Evolutionary conservation across 345 rosid genomes (phyloP), one percentile per base, ranked within the genome.

Genomic region (Gossypium sturtianum): DNA sequence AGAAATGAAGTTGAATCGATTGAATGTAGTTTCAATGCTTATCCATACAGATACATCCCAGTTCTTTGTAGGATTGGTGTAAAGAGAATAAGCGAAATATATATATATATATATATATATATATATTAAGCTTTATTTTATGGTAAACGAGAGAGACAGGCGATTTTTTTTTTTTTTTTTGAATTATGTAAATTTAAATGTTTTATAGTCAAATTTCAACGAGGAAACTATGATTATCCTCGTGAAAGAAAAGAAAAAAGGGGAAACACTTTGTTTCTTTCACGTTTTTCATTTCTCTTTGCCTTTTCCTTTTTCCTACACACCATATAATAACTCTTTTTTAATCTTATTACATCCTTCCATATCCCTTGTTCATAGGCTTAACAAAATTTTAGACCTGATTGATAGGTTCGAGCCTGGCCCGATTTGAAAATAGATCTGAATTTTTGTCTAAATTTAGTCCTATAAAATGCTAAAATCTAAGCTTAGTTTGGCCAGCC

Each of bases 351-450:
- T 34, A 34, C 41, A 34, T 34, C 41, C 7, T 34, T 34, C 6
- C 41, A 34, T 34, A 34, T 34, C 0, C 0, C 38, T 29, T 3
- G 34, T 29, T 29, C 1, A 29, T 29, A 1, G 1, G 34, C 5
- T 34, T 0, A 34, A 34, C 1, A 4, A 34, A 29, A 34, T 34
- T 34, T 34, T 34, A 34, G 1, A 6, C 6, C 0, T 1, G 0
- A 34, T 34, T 34, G 38, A 34, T 34, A 34, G 6, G 5, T 34
- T 34, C 0, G 6, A 34, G 6, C 6, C 1, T 0, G 6, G 4
- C 1, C 0, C 6, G 1, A 4, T 6, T 0, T 34, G 0, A 34
- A 34, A 34, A 34, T 34, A 34, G 4, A 34, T 1, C 0, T 34
- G 0, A 34, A 4, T 4, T 34, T 4, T 34, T 4, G 6, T 34